A percentile compares a stretch with the other conserved stretches of the same genome.
phyloP scores from a whole-genome alignment of 495 filamentous ascomycete genomes.

The Podospora appendiculata region DNA sequence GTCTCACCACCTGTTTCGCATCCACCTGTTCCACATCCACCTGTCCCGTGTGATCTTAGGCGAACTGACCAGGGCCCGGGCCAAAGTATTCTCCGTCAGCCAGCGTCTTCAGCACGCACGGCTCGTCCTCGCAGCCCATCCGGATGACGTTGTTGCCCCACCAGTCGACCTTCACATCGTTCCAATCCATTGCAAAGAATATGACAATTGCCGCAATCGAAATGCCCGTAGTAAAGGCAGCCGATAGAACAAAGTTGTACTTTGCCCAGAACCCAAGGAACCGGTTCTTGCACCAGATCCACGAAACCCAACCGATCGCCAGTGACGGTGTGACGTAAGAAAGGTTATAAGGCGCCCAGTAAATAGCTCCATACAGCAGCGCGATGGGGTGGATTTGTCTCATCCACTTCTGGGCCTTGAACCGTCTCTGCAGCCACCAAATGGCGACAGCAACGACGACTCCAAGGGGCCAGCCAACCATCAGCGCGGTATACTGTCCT shows the following conservation, averaged over 20 bases:
- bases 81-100: constrained; percentile 27
- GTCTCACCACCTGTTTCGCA: too few relatives aligned
- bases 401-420: constrained; percentile 17
- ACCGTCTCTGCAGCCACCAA: constrained; percentile 15
- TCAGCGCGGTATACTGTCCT: constrained; percentile 28
- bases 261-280: constrained; percentile 16
- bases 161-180: constrained; percentile 20
- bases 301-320: constrained; percentile 26
- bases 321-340: constrained; percentile 26
- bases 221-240: constrained; percentile 25
- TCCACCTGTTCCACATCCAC: too few relatives aligned
- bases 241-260: constrained; percentile 29
- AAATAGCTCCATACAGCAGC: constrained; percentile 22
- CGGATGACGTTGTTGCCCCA: constrained; percentile 26
- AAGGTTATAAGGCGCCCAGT: constrained; percentile 29
- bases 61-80: constrained; percentile 25
- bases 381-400: constrained; percentile 29
- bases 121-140: constrained; percentile 23
- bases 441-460: constrained; percentile 19
- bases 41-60: too few relatives aligned
- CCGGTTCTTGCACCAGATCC: constrained; percentile 31
- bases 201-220: constrained; percentile 28
- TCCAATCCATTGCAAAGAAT: constrained; percentile 28
- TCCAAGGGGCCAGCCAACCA: constrained; percentile 29
- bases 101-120: constrained; percentile 19